These are phyloP conservation scores for Chondrus crispus DNA, from an alignment of 23 red algal genomes.

Conservation along the genomic window DNA sequence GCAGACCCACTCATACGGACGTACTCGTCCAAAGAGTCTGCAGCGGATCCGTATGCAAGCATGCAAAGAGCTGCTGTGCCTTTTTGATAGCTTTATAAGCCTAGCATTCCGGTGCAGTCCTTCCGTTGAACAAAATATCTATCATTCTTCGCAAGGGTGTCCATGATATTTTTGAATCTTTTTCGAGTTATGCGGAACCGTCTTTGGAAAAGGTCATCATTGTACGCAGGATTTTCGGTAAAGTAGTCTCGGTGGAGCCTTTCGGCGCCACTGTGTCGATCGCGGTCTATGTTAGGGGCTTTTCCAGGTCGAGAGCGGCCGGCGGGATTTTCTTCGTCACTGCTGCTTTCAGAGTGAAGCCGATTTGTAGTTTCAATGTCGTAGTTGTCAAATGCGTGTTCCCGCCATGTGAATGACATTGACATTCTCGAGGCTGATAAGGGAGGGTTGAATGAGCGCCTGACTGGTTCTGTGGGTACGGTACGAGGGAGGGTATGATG, in stretches of 20 bases:
- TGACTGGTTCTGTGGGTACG: too few relatives aligned
- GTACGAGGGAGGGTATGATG: too few relatives aligned
- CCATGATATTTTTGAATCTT: background rate
- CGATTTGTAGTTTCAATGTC: too few relatives aligned
- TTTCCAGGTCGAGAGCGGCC: background rate
- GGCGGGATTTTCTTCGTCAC: background rate
- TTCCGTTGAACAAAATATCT: background rate
- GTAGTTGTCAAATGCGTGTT: too few relatives aligned
- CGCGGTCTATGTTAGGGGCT: background rate
- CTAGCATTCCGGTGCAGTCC: background rate
- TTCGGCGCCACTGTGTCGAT: too few relatives aligned
- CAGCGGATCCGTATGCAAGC: constrained; percentile 15
- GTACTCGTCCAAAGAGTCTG: constrained; percentile 11
- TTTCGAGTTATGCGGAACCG: constrained; percentile 1
- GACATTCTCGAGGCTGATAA: too few relatives aligned
- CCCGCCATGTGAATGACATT: too few relatives aligned
- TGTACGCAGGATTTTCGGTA: background rate
- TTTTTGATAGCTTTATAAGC: background rate
- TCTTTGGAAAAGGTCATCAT: background rate
- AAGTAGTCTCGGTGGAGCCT: constrained; percentile 3
- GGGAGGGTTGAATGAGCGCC: too few relatives aligned
- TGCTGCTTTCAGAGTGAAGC: too few relatives aligned
- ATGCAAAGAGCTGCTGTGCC: background rate
- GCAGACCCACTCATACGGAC: background rate
- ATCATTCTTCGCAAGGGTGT: background rate